Percentiles rank a stretch among this genome's conserved stretches.
Conservation (phyloP, 2,329 filamentous ascomycete species). For the Fusarium udum region DNA sequence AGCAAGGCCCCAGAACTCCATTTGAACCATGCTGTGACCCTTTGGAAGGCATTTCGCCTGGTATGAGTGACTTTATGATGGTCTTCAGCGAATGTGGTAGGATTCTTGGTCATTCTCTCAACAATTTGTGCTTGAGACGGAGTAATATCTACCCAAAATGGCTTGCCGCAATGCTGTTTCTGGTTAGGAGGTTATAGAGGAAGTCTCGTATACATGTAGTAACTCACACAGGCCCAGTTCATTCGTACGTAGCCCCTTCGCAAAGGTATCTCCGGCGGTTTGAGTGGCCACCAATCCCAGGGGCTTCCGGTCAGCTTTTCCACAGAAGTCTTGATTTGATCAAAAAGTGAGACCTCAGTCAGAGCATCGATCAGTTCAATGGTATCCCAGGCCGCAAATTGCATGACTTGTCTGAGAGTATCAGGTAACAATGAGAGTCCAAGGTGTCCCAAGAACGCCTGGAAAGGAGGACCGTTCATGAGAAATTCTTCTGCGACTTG, state of each 20-base stretch:
- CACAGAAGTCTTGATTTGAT: neutral
- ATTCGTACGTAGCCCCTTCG: neutral
- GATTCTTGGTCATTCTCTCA: neutral
- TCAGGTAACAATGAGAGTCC: neutral
- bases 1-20: neutral
- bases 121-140: neutral
- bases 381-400: neutral
- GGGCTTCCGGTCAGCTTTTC: neutral
- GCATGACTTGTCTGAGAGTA: neutral
- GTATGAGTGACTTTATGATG: neutral
- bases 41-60: neutral
- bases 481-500: neutral
- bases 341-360: neutral
- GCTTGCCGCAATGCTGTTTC: neutral
- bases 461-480: neutral
- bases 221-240: conserved; percentile 6
- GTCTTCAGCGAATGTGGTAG: neutral
- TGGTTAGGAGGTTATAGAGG: neutral
- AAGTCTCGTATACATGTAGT: too few species aligned
- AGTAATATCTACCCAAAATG: neutral
- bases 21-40: neutral
- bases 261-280: neutral
- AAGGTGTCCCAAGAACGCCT: neutral
- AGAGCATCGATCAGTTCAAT: neutral
- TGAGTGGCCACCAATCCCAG: conserved; percentile 6